Base-by-base conservation (phyloP, 805 yeast species). In the Spathaspora gorwiae region DNA sequence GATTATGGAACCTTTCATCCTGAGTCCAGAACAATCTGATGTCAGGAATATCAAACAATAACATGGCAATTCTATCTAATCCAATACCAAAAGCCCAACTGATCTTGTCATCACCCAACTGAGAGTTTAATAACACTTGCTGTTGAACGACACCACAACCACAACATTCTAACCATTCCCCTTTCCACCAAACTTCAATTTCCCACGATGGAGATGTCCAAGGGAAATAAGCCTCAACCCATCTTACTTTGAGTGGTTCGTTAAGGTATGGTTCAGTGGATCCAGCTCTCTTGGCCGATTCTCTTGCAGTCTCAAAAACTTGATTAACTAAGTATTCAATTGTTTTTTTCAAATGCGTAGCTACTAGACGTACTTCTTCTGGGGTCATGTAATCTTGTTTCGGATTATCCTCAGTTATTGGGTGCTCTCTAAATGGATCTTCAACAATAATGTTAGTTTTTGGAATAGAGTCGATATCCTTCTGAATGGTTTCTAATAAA, bases 1-100 rank as follows among this genome's bases (percentile, higher is more conserved):
- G 99, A 1, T 65, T 62, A 27, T 73, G 65, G 60, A 94, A 94
- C 45, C 97, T 72, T 43, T 79, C 80, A 64, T 94, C 97, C 34
- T 66, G 55, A 1, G 96, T 77, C 99, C 99, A 94, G 64, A 94
- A 88, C 39, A 92, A 68, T 51, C 99, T 75, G 50, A 94, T 94
- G 61, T 94, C 99, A 1, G 98, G 98, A 39, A 94, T 84, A 19
- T 95, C 97, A 67, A 90, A 94, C 42, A 94, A 71, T 14, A 94
- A 70, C 99, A 94, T 94, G 33, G 99, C 98, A 47, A 92, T 80
- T 58, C 99, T 76, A 63, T 94, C 99, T 41, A 94, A 73, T 0
- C 99, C 99, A 42, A 94, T 75, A 14, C 99, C 99, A 68, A 94
- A 94, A 1, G 99, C 99, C 98, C 99, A 94, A 2, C 97, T 95